A percentile compares a stretch with the other conserved stretches of the same genome.
phyloP scores from a whole-genome alignment of 116 monocot species.

The Posidonia oceanica region DNA sequence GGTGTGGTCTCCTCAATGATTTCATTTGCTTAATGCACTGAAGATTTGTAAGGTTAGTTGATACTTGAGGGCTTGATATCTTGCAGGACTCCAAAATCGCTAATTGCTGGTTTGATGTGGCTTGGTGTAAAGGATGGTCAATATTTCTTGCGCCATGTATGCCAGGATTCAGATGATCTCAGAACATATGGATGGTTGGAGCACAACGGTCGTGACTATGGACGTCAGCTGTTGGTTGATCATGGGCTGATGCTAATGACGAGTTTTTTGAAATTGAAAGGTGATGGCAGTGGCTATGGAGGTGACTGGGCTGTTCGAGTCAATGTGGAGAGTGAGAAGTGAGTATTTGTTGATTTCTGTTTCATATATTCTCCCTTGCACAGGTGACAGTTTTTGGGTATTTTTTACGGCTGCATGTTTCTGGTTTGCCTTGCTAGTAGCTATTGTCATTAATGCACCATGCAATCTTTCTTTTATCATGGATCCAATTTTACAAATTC shows the following conservation, averaged over 20 bases:
- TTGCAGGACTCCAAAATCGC: constrained; percentile 59
- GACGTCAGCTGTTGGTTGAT: constrained; percentile 67
- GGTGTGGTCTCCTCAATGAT: no score
- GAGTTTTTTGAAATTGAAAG: constrained; percentile 76
- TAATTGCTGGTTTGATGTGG: constrained; percentile 96
- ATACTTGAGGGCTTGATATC: not conserved
- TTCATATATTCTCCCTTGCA: not conserved
- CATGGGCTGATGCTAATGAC: constrained; percentile 54
- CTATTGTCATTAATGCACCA: no score
- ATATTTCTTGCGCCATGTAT: constrained; percentile 71
- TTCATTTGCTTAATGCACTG: no score
- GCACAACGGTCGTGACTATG: constrained; percentile 92
- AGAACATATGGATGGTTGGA: constrained; percentile 80
- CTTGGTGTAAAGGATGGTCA: constrained; percentile 84
- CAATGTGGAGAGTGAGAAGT: constrained; percentile 44
- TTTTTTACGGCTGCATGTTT: no score
- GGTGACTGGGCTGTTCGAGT: constrained; percentile 90
- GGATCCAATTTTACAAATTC: no score
- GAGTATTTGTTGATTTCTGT: constrained; percentile 12
- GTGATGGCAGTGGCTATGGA: constrained; percentile 68
- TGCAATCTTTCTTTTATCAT: no score
- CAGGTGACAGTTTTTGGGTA: not conserved
- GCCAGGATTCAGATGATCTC: constrained; percentile 88
- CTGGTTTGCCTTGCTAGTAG: no score
- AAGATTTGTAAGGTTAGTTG: not conserved